A percentile compares a stretch with the other conserved stretches of the same genome.
These are phyloP conservation scores for Neoboletus brunneissimus DNA, from an alignment of 768 basidiomycete species.

Conservation along the genomic window DNA sequence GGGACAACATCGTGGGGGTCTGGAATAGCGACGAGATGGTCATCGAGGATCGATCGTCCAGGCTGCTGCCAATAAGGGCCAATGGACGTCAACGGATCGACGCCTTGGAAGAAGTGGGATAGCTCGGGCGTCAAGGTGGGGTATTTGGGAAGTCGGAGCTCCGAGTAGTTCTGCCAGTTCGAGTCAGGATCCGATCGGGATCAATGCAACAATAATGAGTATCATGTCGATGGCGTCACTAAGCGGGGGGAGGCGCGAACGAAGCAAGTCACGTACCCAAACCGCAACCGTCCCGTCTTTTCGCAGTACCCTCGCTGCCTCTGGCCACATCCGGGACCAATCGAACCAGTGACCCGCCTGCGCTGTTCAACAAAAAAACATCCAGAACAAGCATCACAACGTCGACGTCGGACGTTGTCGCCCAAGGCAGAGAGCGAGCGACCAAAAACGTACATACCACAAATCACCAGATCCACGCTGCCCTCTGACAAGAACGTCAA, in stretches of 20 bases:
- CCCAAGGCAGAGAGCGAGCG: too few species aligned
- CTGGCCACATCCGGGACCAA: constrained; percentile 67
- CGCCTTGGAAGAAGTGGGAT: constrained; percentile 60
- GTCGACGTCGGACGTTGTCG: too few species aligned
- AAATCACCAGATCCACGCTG: constrained; percentile 65
- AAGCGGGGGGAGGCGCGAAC: too few species aligned
- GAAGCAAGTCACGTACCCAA: constrained; percentile 50
- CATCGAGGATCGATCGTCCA: constrained; percentile 71
- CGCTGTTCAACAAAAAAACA: constrained; percentile 40
- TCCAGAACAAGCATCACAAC: background rate
- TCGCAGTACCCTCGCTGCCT: constrained; percentile 56
- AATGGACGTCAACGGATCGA: constrained; percentile 48
- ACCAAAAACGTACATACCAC: constrained; percentile 48
- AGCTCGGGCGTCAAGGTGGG: constrained; percentile 60
- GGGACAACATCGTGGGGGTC: constrained; percentile 39
- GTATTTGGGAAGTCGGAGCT: constrained; percentile 63
- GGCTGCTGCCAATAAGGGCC: constrained; percentile 82
- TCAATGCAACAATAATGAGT: too few species aligned
- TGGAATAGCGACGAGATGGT: constrained; percentile 68
- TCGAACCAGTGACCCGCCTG: constrained; percentile 87
- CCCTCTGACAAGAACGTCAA: constrained; percentile 47
- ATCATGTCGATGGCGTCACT: too few species aligned
- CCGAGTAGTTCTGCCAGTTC: constrained; percentile 56
- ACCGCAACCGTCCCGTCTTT: constrained; percentile 64
- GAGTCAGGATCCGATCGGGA: background rate